Conservation (phyloP, 1,284 basidiomycete genomes). For the Puccinia polysora region DNA sequence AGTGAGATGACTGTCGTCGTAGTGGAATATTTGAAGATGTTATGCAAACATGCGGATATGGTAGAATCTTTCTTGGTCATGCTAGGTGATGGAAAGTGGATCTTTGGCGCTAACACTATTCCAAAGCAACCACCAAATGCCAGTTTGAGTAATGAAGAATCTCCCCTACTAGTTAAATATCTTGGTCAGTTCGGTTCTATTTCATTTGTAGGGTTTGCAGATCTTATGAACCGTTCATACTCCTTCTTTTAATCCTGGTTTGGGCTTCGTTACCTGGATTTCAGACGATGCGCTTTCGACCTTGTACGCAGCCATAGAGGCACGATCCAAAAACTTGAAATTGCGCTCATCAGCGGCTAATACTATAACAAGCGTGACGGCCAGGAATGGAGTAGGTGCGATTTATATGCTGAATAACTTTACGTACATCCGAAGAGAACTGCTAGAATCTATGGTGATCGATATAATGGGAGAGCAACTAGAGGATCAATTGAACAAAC, state of each 20-base stretch:
- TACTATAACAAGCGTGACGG: conserved; percentile 35
- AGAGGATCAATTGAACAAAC: conserved; percentile 51
- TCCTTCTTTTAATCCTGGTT: background rate
- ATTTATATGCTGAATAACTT: conserved; percentile 52
- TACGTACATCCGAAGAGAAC: conserved; percentile 49
- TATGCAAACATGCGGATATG: conserved; percentile 49
- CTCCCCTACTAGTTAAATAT: conserved; percentile 44
- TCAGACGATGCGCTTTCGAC: conserved; percentile 37
- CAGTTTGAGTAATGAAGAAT: conserved; percentile 43
- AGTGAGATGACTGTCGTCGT: conserved; percentile 48
- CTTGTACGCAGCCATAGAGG: conserved; percentile 27
- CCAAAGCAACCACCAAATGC: conserved; percentile 13
- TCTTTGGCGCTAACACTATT: conserved; percentile 42
- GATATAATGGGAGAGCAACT: conserved; percentile 48
- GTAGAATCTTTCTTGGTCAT: conserved; percentile 49
- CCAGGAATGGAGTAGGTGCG: conserved; percentile 45
- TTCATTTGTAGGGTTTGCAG: too few relatives aligned
- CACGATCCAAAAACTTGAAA: conserved; percentile 39
- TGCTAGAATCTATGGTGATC: conserved; percentile 47
- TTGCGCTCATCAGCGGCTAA: conserved; percentile 6
- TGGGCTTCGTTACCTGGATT: background rate
- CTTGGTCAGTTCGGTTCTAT: conserved; percentile 40
- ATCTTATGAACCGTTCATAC: background rate
- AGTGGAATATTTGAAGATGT: conserved; percentile 50
- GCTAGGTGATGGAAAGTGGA: conserved; percentile 52